A percentile compares a stretch with the other conserved stretches of the same genome.
Evolutionary conservation across 306 rosid genomes (phyloP).

Genomic region (Cicer judaicum): DNA sequence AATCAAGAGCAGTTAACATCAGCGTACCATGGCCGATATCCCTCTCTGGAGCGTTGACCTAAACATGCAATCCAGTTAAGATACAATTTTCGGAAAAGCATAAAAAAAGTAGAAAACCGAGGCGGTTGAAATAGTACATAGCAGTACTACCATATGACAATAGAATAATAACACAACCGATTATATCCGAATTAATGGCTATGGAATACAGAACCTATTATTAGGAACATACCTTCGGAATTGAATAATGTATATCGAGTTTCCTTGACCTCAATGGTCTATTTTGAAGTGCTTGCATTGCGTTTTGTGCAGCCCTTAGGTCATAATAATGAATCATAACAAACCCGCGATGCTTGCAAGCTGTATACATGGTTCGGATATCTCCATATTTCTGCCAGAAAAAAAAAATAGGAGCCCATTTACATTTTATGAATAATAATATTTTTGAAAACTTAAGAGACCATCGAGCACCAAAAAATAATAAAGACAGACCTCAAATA

Average conservation of each 20-base stretch:
- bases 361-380: slow-evolving; percentile 68
- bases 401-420: slow-evolving; percentile 42
- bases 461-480: slow-evolving; percentile 36
- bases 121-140: slow-evolving; percentile 20
- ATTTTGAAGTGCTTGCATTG: slow-evolving; percentile 71
- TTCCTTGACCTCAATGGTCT: slow-evolving; percentile 67
- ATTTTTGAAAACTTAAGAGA: slow-evolving; percentile 30
- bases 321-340: slow-evolving; percentile 82
- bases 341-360: slow-evolving; percentile 86
- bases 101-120: slow-evolving; percentile 34
- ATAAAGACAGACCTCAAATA: slow-evolving; percentile 69
- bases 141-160: slow-evolving; percentile 12
- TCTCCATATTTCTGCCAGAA: slow-evolving; percentile 71
- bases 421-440: slow-evolving; percentile 21
- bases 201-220: slow-evolving; percentile 29
- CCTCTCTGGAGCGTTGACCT: slow-evolving; percentile 78
- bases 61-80: slow-evolving; percentile 43
- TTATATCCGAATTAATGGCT: slow-evolving; percentile 8
- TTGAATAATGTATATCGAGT: slow-evolving; percentile 83
- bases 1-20: slow-evolving; percentile 70
- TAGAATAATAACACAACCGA: neutral
- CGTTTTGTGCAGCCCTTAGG: slow-evolving; percentile 74
- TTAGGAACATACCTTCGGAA: slow-evolving; percentile 68
- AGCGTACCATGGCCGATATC: slow-evolving; percentile 75
- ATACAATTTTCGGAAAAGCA: slow-evolving; percentile 40